Percentiles rank a stretch among this genome's conserved stretches.
These are phyloP conservation scores for Dichotomocladium elegans DNA, from an alignment of 371 early-diverging fungal genomes.

Conservation along the genomic window DNA sequence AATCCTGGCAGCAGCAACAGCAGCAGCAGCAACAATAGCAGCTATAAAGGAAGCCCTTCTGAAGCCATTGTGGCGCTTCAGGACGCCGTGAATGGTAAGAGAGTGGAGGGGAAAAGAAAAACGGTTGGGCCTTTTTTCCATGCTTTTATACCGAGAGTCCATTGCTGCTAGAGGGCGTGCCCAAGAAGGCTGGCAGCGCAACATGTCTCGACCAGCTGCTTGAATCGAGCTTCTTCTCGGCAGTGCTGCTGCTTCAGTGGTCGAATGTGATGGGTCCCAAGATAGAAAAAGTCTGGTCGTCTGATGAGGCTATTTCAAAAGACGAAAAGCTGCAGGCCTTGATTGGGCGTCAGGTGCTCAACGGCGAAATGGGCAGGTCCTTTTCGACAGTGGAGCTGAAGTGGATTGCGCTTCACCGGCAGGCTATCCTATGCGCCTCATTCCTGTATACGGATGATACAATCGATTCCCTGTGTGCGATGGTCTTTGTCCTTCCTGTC, in stretches of 20 bases:
- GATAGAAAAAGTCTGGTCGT: slow-evolving; percentile 50
- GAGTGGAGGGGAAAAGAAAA: no score
- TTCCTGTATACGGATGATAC: slow-evolving; percentile 37
- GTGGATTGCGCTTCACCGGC: slow-evolving; percentile 51
- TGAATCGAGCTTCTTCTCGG: slow-evolving; percentile 56
- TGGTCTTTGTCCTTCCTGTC: slow-evolving; percentile 53
- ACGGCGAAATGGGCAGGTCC: slow-evolving; percentile 53
- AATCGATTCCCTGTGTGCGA: slow-evolving; percentile 25
- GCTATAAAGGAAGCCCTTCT: slow-evolving; percentile 25
- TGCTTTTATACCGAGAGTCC: neutral
- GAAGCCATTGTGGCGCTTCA: slow-evolving; percentile 46
- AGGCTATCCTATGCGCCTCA: slow-evolving; percentile 36
- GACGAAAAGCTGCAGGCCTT: slow-evolving; percentile 29
- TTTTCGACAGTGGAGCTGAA: slow-evolving; percentile 43
- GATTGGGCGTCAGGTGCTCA: slow-evolving; percentile 56
- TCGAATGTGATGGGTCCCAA: slow-evolving; percentile 61
- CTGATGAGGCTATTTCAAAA: slow-evolving; percentile 11
- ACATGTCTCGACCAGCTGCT: slow-evolving; percentile 23
- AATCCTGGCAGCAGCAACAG: no score
- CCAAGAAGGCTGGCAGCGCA: neutral
- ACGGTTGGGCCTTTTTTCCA: neutral
- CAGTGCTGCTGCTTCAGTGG: slow-evolving; percentile 55
- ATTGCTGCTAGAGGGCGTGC: neutral
- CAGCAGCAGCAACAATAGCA: no score
- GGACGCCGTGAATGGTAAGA: slow-evolving; percentile 43